Evolutionary conservation across 148 eudicot species (phyloP), one percentile per base, ranked within the genome.

Genomic region (Suaeda aralocaspica): DNA sequence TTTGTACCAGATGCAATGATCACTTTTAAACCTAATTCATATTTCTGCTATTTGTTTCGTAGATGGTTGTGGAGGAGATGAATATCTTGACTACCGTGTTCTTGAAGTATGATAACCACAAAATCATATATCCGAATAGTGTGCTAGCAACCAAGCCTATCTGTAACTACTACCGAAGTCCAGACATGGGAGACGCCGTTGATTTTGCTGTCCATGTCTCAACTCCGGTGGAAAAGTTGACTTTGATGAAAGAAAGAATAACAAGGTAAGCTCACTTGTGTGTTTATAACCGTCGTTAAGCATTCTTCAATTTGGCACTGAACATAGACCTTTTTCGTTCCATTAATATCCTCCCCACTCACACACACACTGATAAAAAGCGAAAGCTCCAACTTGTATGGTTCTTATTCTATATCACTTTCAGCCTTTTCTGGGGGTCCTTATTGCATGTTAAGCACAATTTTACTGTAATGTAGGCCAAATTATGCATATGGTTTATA

Each of bases 51-150:
- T 36, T 58, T 62, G 22, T 66, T 72, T 64, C 44, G 21, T 80
- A 91, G 97, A 83, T 91, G 97, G 78, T 91, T 29, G 97, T 91
- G 42, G 97, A 88, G 82, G 97, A 91, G 74, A 88, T 88, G 94
- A 88, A 88, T 70, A 81, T 88, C 73, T 64, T 91, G 71, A 88
- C 94, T 8, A 91, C 94, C 0, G 84, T 88, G 21, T 91, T 91
- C 51, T 80, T 91, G 59, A 83, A 81, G 79, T 81, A 51, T 6
- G 94, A 91, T 67, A 91, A 91, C 83, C 93, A 85, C 66, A 91
- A 91, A 72, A 81, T 91, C 66, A 74, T 77, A 28, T 91, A 88
- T 67, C 97, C 97, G 1, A 91, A 91, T 68, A 86, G 88, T 6
- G 88, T 91, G 56, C 66, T 91, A 41, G 83, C 97, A 36, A 91